Base-by-base conservation (phyloP, 305 asterid genomes). In the Fraxinus sp. region DNA sequence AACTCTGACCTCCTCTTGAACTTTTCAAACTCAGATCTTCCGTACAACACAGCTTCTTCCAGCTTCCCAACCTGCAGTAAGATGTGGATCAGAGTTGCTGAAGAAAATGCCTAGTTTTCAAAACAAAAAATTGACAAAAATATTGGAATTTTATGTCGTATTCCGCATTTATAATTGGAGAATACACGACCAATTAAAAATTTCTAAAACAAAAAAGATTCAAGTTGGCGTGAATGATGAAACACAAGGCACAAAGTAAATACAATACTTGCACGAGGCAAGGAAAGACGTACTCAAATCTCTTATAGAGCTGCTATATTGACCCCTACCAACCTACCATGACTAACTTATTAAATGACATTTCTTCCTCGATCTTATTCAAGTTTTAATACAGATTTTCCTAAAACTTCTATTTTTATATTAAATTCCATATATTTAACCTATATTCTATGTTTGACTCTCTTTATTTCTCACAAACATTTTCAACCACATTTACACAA, bases 31-130 rank as follows among this genome's bases (percentile, higher is more conserved):
- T 93, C 93, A 68, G 87, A 86, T 89, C 96, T 87, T 76, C 96
- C 97, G 64, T 91, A 90, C 74, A 37, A 14, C 81, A 93, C 88
- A 84, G 97, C 95, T 80, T 95, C 98, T 83, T 90, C 94, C 71
- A 90, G 89, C 86, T 88, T 89, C 55, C 91, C 92, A 78, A 78
- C 91, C 99, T 93, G 89, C 83, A 81, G 78, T 55, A 3, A 77
- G 81, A 76, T 28, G 13, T 77, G 86, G 75, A 66, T 78, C 49
- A 82, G 83, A 85, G 33, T 76, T 68, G 62, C 80, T 52, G n/a
- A 46, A 8, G 49, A 20, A 49, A 79, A 79, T 59, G 70, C 4
- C 13, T 11, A 0, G 3, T n/a, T 57, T 57, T 20, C 36, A 3
- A 26, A 66, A 66, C 7, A 66, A 66, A 66, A 24, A 66, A 9